Evolutionary conservation across 495 filamentous ascomycete genomes (phyloP).

Genomic region (Hypoxylon fuscum): DNA sequence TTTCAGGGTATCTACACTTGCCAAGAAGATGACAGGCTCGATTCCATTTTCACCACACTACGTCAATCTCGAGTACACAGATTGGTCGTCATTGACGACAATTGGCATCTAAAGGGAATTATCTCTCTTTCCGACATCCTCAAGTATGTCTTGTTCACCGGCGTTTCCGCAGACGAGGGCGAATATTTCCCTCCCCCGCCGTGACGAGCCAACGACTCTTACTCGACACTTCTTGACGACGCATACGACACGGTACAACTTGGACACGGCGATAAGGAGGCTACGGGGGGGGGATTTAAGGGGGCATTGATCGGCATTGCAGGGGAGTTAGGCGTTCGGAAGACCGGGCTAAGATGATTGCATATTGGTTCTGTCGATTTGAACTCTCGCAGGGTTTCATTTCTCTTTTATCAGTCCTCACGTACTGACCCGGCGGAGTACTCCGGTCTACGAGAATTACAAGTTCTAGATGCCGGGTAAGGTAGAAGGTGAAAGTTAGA

Average conservation of each 20-base stretch:
- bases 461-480: constrained; percentile 22
- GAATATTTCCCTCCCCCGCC: constrained; percentile 47
- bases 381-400: constrained; percentile 23
- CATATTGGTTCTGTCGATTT: constrained; percentile 31
- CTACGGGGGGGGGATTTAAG: constrained; percentile 12
- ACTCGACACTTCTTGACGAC: constrained; percentile 23
- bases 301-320: constrained; percentile 36
- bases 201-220: constrained; percentile 22
- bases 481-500: constrained; percentile 24
- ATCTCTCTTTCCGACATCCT: constrained; percentile 96
- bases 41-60: constrained; percentile 96
- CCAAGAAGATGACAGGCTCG: constrained; percentile 86
- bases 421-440: constrained; percentile 15
- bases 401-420: constrained; percentile 14
- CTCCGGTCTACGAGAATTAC: constrained; percentile 14
- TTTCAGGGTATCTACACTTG: constrained; percentile 98
- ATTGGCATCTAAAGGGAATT: constrained; percentile 84
- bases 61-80: constrained; percentile 93
- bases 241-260: constrained; percentile 21
- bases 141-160: constrained; percentile 90
- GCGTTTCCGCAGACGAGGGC: constrained; percentile 82
- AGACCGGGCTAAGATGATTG: constrained; percentile 40
- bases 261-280: constrained; percentile 35
- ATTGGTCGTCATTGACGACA: constrained; percentile 89
- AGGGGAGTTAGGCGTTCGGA: constrained; percentile 46